Evolutionary conservation across 805 yeast genomes (phyloP).

Genomic region (Saturnispora silvae): DNA sequence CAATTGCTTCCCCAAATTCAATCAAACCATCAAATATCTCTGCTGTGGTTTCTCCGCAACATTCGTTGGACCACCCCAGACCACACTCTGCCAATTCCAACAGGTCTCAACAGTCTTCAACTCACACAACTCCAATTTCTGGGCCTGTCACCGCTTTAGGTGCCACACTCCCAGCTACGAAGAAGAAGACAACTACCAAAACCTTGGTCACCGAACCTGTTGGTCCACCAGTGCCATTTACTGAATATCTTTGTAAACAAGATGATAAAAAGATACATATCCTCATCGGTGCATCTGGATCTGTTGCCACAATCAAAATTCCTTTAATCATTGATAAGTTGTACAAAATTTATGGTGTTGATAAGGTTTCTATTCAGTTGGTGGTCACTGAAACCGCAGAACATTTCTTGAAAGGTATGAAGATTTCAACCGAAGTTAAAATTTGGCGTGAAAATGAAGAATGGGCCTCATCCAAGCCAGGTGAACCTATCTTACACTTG

Average conservation of each 20-base stretch:
- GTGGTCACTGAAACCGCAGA: conserved; percentile 81
- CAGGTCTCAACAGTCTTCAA: conserved; percentile 4
- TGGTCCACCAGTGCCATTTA: conserved; percentile 65
- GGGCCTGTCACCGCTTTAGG: too few species aligned
- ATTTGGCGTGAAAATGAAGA: conserved; percentile 93
- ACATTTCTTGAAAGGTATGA: conserved; percentile 53
- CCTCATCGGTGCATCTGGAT: conserved; percentile 86
- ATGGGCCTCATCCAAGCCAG: conserved; percentile 60
- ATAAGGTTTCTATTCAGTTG: conserved; percentile 70
- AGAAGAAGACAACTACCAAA: conserved; percentile 22
- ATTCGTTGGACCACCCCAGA: conserved; percentile 2
- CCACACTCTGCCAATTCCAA: conserved; percentile 8
- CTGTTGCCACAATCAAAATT: conserved; percentile 92
- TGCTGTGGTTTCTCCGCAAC: conserved; percentile 10
- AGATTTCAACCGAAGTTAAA: conserved; percentile 56
- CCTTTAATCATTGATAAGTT: conserved; percentile 83
- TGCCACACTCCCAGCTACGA: too few species aligned
- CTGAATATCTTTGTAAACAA: conserved; percentile 56
- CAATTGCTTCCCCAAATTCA: conserved; percentile 6
- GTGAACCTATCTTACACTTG: conserved; percentile 90
- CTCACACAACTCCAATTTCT: too few species aligned
- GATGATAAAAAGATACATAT: conserved; percentile 85
- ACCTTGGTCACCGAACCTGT: conserved; percentile 46
- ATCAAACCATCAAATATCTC: neutral
- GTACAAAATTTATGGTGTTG: conserved; percentile 65